A percentile compares a stretch with the other conserved stretches of the same genome.
These are phyloP conservation scores for Fusarium sulawesiense DNA, from an alignment of 2,329 filamentous ascomycete species.

Conservation along the genomic window DNA sequence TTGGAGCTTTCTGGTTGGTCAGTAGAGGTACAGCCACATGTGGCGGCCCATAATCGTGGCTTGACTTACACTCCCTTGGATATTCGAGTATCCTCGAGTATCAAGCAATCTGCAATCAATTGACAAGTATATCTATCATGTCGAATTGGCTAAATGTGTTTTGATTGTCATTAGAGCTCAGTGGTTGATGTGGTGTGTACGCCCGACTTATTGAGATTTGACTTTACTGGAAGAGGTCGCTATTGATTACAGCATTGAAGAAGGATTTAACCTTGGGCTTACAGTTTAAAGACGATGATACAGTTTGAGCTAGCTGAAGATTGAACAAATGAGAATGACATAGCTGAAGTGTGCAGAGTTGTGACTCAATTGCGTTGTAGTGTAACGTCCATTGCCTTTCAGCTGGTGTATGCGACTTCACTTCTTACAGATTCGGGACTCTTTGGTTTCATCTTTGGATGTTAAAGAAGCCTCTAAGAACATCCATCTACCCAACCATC, in stretches of 20 bases:
- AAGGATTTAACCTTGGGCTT: too few relatives aligned
- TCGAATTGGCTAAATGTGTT: too few relatives aligned
- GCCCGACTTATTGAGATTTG: too few relatives aligned
- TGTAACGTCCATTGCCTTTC: not conserved
- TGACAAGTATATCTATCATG: not conserved
- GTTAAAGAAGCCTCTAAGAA: not conserved
- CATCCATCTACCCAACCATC: not conserved
- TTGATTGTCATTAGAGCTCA: too few relatives aligned
- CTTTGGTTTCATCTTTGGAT: not conserved
- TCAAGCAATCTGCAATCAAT: not conserved
- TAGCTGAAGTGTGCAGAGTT: not conserved
- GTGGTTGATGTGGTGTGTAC: too few relatives aligned
- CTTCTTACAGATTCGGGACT: not conserved
- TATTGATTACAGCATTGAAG: too few relatives aligned
- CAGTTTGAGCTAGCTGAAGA: not conserved
- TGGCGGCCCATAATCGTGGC: constrained; percentile 30
- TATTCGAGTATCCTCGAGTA: not conserved
- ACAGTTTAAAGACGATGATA: too few relatives aligned
- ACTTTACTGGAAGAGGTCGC: too few relatives aligned
- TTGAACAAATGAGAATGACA: too few relatives aligned
- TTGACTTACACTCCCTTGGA: constrained; percentile 45
- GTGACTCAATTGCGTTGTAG: not conserved
- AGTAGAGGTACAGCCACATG: constrained; percentile 12
- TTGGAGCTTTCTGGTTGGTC: constrained; percentile 40
- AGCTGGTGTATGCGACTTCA: not conserved